Percentiles rank a stretch among this genome's conserved stretches.
These are phyloP conservation scores for Aspergillus coremiiformis DNA, from an alignment of 495 filamentous ascomycete genomes.

Conservation along the genomic window DNA sequence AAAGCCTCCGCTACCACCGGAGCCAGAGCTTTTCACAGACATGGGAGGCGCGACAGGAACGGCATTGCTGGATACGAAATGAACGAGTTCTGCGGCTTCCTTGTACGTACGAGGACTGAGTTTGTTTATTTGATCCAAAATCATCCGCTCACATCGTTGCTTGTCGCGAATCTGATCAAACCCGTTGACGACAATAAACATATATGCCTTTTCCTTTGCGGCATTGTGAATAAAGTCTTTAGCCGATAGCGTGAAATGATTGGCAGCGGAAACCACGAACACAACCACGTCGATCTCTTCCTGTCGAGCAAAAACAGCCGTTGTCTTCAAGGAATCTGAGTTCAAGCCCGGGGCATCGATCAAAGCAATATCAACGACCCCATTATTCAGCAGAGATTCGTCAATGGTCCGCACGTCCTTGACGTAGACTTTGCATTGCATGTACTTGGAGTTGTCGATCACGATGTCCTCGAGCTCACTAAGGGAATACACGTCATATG, in stretches of 20 bases:
- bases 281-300: slow-evolving; percentile 99
- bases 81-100: slow-evolving; percentile 85
- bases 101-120: slow-evolving; percentile 89
- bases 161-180: slow-evolving; percentile 93
- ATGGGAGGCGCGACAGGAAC: slow-evolving; percentile 64
- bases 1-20: slow-evolving; percentile 49
- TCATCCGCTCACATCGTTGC: slow-evolving; percentile 77
- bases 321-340: slow-evolving; percentile 91
- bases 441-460: slow-evolving; percentile 74
- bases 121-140: slow-evolving; percentile 76
- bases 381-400: slow-evolving; percentile 92
- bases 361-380: slow-evolving; percentile 93
- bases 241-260: slow-evolving; percentile 93
- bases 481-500: slow-evolving; percentile 78
- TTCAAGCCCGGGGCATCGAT: slow-evolving; percentile 97
- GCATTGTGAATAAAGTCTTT: slow-evolving; percentile 96
- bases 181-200: slow-evolving; percentile 98
- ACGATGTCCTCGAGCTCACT: slow-evolving; percentile 80
- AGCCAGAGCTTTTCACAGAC: slow-evolving; percentile 40
- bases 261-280: slow-evolving; percentile 93
- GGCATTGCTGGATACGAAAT: slow-evolving; percentile 95
- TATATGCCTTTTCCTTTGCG: slow-evolving; percentile 93
- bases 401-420: slow-evolving; percentile 86
- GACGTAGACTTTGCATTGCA: slow-evolving; percentile 95
- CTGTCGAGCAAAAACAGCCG: slow-evolving; percentile 90